phyloP scores from a whole-genome alignment of 1,284 basidiomycete genomes.

The Malassezia yamatoensis region DNA sequence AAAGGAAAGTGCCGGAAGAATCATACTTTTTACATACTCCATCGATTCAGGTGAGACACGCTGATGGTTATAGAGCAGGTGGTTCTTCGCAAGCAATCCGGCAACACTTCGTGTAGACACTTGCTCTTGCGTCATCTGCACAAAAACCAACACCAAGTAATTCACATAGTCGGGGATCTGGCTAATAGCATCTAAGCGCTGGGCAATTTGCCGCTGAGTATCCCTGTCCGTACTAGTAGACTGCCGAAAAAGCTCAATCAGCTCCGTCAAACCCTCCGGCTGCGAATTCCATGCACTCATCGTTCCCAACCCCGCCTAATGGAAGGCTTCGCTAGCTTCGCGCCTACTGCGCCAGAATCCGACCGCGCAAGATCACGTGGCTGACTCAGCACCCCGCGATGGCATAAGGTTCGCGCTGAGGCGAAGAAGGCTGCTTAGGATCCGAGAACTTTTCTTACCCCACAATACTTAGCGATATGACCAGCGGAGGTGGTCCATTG shows the following conservation, averaged over 20 bases:
- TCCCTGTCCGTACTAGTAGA: constrained; percentile 36
- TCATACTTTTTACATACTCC: constrained; percentile 41
- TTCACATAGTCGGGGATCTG: constrained; percentile 61
- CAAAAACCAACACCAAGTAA: constrained; percentile 86
- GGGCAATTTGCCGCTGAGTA: constrained; percentile 34
- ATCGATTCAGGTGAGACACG: constrained; percentile 34
- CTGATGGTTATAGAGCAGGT: constrained; percentile 50
- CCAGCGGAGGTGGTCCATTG: constrained; percentile 45
- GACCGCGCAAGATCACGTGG: not conserved
- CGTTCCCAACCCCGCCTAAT: not conserved
- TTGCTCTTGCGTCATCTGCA: constrained; percentile 68
- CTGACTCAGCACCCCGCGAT: not conserved
- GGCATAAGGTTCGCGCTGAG: not conserved
- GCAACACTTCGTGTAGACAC: constrained; percentile 87
- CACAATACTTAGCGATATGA: not conserved
- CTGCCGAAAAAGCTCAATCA: constrained; percentile 38
- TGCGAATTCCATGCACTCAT: constrained; percentile 30
- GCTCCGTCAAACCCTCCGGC: constrained; percentile 34
- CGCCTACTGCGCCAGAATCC: too few species aligned
- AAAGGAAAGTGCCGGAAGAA: constrained; percentile 39
- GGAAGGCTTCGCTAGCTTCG: too few species aligned
- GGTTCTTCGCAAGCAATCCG: constrained; percentile 93
- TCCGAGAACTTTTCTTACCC: not conserved
- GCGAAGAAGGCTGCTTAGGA: not conserved
- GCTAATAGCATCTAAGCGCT: constrained; percentile 38